A percentile compares a stretch with the other conserved stretches of the same genome.
Conservation (phyloP, 2,329 filamentous ascomycete genomes). For the Ceratocystis papillata region DNA sequence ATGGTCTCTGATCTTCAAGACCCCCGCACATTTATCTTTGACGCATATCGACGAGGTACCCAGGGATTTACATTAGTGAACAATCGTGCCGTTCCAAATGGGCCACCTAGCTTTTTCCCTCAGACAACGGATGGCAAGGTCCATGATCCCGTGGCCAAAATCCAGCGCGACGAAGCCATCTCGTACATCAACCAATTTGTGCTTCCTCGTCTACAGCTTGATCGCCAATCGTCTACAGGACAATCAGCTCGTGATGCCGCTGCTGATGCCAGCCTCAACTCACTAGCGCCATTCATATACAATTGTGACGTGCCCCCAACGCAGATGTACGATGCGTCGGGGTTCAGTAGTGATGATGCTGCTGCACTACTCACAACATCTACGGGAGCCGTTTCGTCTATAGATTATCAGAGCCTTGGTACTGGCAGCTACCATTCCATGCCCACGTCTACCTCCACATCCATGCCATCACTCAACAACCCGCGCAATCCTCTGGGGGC, state of each 20-base stretch:
- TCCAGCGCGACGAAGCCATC: conserved; percentile 55
- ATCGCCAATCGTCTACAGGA: background rate
- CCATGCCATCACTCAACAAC: conserved; percentile 14
- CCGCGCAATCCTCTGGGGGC: conserved; percentile 13
- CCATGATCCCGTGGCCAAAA: conserved; percentile 52
- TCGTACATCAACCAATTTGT: conserved; percentile 61
- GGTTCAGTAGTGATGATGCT: conserved; percentile 12
- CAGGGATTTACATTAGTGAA: conserved; percentile 50
- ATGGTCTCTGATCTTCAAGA: conserved; percentile 42
- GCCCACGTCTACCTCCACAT: background rate
- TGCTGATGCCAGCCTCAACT: conserved; percentile 42
- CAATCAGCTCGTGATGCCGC: conserved; percentile 1
- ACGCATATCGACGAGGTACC: conserved; percentile 34
- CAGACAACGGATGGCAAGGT: conserved; percentile 37
- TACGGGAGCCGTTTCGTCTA: conserved; percentile 29
- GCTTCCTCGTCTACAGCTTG: conserved; percentile 37
- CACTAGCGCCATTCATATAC: conserved; percentile 39
- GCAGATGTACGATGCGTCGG: conserved; percentile 6
- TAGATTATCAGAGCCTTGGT: conserved; percentile 26
- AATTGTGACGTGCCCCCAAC: background rate
- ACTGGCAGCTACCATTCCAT: background rate
- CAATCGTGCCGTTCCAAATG: conserved; percentile 54
- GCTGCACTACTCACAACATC: conserved; percentile 22
- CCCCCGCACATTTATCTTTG: conserved; percentile 46
- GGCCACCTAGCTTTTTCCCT: conserved; percentile 52